Conservation (phyloP, 2,329 filamentous ascomycete genomes). For the Parascedosporium putredinis region DNA sequence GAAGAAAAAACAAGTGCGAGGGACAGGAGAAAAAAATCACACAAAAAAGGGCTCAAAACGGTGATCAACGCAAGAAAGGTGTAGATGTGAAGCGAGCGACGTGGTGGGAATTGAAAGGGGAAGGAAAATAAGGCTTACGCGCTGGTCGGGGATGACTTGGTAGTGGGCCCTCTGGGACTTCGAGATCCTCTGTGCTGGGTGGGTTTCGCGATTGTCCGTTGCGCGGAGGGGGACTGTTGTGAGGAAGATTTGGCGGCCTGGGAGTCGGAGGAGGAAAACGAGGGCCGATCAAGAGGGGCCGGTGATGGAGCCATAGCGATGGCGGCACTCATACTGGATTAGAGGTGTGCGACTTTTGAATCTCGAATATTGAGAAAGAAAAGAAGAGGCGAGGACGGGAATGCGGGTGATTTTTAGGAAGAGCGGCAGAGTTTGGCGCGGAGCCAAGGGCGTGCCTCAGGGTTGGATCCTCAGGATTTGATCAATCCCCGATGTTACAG, state of each 20-base stretch:
- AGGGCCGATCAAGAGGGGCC: conserved; percentile 53
- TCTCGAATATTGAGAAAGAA: neutral
- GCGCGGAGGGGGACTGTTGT: conserved; percentile 19
- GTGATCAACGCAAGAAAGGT: too few relatives aligned
- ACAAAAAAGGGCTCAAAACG: too few relatives aligned
- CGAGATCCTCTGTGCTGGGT: conserved; percentile 10
- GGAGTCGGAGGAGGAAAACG: conserved; percentile 43
- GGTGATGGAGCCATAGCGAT: conserved; percentile 60
- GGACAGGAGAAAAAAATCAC: conserved; percentile 11
- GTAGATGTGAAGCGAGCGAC: too few relatives aligned
- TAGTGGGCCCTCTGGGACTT: conserved; percentile 14
- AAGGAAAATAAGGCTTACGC: conserved; percentile 39
- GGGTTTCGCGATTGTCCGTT: conserved; percentile 9
- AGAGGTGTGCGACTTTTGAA: too few relatives aligned
- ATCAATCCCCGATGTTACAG: neutral
- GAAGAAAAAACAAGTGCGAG: conserved; percentile 11
- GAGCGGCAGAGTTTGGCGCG: conserved; percentile 3
- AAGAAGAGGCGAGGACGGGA: neutral
- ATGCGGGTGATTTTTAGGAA: neutral
- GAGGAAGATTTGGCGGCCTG: conserved; percentile 32
- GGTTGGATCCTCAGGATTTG: conserved; percentile 4
- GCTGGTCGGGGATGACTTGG: conserved; percentile 48
- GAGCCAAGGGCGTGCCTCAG: conserved; percentile 1
- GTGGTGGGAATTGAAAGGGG: too few relatives aligned
- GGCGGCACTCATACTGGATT: conserved; percentile 52